Base-by-base conservation (phyloP, 306 rosid species). In the Acacia crassicarpa region DNA sequence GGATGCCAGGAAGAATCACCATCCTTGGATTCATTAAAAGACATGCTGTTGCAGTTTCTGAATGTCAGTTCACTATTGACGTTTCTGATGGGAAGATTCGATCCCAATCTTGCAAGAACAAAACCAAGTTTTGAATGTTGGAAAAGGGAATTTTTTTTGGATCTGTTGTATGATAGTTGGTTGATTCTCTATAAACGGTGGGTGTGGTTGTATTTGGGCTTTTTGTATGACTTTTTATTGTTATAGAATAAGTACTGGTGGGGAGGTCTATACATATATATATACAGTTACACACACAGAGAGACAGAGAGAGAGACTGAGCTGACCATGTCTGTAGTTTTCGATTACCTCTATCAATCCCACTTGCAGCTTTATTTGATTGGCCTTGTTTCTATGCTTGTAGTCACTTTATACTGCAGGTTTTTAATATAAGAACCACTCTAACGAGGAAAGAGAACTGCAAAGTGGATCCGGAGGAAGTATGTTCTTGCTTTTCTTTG, bases 1-100 rank as follows among this genome's bases (percentile, higher is more conserved):
- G 27, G 51, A 77, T 93, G 72, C 95, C 94, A 5, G 97, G 95
- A 0, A 88, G 23, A 80, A 75, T 90, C 25, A 56, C 80, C 16
- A 79, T 89, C 53, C 86, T 93, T n/a, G 94, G 94, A 9, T 38
- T 93, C 43, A 80, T 89, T n/a, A 91, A 76, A 73, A 91, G 82
- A 54, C 92, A 93, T 68, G 84, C 61, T 19, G 81, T 83, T 9
- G 92, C 94, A 2, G 8, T 43, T 25, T 93, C 97, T 2, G 67
- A 58, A 10, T 93, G 97, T 54, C 85, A 80, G 12, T 79, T 91
- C 75, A 80, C 69, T 14, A 3, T 90, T 56, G 85, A 84, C 43
- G 0, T 91, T 63, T 72, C 75, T 1, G 58, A 74, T 12, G n/a
- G 91, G 79, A 83, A 83, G 90, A 77, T 93, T 75, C 69, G 40